A percentile compares a stretch with the other conserved stretches of the same genome.
Conservation (phyloP, 345 rosid species). For the Gossypium herbaceum region DNA sequence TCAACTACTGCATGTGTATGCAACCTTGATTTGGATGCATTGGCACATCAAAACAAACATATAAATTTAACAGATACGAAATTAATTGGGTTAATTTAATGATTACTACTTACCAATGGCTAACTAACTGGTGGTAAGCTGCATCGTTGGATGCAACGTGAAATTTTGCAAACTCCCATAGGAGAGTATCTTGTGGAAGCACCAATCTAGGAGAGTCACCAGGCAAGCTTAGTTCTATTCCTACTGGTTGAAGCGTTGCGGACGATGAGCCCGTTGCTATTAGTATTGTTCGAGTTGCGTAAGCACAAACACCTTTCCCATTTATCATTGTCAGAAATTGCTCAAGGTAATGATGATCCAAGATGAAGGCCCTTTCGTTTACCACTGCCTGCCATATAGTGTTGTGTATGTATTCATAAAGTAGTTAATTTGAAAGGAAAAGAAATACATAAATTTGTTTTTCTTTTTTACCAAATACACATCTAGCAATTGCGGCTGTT, state of each 20-base stretch:
- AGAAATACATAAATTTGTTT: too few species aligned
- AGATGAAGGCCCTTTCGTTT: slow-evolving; percentile 36
- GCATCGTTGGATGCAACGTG: slow-evolving; percentile 64
- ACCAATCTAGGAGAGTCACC: not conserved
- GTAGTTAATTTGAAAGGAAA: too few species aligned
- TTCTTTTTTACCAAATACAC: too few species aligned
- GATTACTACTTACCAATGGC: slow-evolving; percentile 48
- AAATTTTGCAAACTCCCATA: slow-evolving; percentile 61
- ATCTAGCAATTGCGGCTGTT: rapidly evolving
- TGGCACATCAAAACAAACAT: too few species aligned
- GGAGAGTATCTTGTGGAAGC: rapidly evolving
- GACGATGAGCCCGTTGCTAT: rapidly evolving
- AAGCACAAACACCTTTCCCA: slow-evolving; percentile 39
- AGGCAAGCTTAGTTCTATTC: slow-evolving; percentile 56
- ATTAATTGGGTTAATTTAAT: not conserved
- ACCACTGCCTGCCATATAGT: too few species aligned
- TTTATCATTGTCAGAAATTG: slow-evolving; percentile 43
- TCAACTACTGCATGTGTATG: slow-evolving; percentile 64
- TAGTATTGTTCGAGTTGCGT: slow-evolving; percentile 57
- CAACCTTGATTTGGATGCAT: slow-evolving; percentile 35
- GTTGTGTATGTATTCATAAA: too few species aligned
- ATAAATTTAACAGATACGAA: too few species aligned
- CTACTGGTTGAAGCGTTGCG: slow-evolving; percentile 39
- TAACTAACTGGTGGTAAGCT: slow-evolving; percentile 53
- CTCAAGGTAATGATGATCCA: slow-evolving; percentile 63